Base-by-base conservation (phyloP, 176 grass and related monocot species). In the Eleusine coracana region DNA sequence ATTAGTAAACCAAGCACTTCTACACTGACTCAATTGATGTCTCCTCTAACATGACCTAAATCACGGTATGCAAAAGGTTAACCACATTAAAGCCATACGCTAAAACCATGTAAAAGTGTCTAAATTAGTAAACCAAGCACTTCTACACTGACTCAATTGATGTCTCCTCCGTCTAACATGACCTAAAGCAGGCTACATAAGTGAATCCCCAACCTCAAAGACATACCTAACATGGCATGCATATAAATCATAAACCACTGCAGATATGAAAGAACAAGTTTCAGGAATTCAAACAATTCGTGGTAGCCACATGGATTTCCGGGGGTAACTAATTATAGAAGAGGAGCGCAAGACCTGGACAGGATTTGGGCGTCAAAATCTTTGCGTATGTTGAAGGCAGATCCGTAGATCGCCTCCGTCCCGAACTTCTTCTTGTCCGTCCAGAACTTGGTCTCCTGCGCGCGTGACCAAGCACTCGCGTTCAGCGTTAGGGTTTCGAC, bases 311-410 rank as follows among this genome's bases (percentile, higher is more conserved):
- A 18, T 25, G 41, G 12, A 8, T 21, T 51, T 60, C 20, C 0
- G 0, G 0, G 6, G 6, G 52, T 5, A 1, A 20, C 31, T 34
- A 38, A 39, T 23, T 5, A 12, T 5, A 63, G 5, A 12, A 63
- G 25, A 12, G 63, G 4, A 50, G 54, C 60, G n/a, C 59, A 18
- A 1, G 5, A 94, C 92, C 83, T 91, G 82, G 92, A 91, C 34
- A 94, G 83, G 83, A 94, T 94, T 63, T 94, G 92, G 40, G 82
- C 83, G 37, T 94, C 88, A 66, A 94, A 71, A 86, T 94, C 88
- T 71, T 66, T 91, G 88, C 88, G 89, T 70, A 94, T 87, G 80
- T 91, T 94, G 59, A 94, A 86, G 77, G 92, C 88, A 10, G 92
- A 94, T 86, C 92, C 92, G 74, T 94, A 94, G 71, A 88, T 81